These are phyloP conservation scores for Phytopythium chamaehyphon DNA, from an alignment of 352 stramenopile species.

Conservation along the genomic window DNA sequence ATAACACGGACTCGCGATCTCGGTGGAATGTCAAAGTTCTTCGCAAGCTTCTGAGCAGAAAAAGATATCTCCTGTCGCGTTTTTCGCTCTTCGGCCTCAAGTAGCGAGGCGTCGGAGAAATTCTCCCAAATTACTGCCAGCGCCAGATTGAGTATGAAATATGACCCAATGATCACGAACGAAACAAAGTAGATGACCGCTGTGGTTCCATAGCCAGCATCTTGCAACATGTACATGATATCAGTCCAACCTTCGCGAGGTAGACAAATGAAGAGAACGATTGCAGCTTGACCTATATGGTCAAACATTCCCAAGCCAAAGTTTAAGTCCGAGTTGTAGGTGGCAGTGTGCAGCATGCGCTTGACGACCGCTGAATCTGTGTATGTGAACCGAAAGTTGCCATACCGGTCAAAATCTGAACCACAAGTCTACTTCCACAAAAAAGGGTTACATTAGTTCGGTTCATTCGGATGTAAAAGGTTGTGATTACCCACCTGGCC, in stretches of 20 bases:
- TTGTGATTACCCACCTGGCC: constrained; percentile 16
- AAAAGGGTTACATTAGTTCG: constrained; percentile 8
- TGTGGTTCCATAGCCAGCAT: constrained; percentile 36
- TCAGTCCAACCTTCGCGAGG: constrained; percentile 88
- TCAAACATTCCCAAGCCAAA: constrained; percentile 88
- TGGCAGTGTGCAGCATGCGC: constrained; percentile 22
- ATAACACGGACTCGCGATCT: constrained; percentile 14
- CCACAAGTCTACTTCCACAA: constrained; percentile 44
- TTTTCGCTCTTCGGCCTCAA: constrained; percentile 43
- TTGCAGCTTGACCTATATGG: constrained; percentile 68
- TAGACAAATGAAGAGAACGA: constrained; percentile 89
- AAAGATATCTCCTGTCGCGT: constrained; percentile 19
- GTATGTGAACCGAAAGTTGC: constrained; percentile 66
- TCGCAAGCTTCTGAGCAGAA: not conserved
- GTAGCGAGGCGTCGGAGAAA: constrained; percentile 53
- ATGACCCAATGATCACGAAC: constrained; percentile 85
- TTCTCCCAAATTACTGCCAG: constrained; percentile 89
- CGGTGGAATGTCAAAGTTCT: not conserved
- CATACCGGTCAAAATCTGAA: constrained; percentile 53
- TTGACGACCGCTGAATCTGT: constrained; percentile 22
- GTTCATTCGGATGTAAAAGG: too few relatives aligned
- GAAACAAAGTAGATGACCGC: constrained; percentile 77
- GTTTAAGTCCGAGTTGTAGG: constrained; percentile 69
- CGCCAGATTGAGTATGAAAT: constrained; percentile 90
- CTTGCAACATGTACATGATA: constrained; percentile 64